A percentile compares a stretch with the other conserved stretches of the same genome.
These are phyloP conservation scores for Lactifluus pinguis DNA, from an alignment of 768 basidiomycete genomes.

Conservation along the genomic window DNA sequence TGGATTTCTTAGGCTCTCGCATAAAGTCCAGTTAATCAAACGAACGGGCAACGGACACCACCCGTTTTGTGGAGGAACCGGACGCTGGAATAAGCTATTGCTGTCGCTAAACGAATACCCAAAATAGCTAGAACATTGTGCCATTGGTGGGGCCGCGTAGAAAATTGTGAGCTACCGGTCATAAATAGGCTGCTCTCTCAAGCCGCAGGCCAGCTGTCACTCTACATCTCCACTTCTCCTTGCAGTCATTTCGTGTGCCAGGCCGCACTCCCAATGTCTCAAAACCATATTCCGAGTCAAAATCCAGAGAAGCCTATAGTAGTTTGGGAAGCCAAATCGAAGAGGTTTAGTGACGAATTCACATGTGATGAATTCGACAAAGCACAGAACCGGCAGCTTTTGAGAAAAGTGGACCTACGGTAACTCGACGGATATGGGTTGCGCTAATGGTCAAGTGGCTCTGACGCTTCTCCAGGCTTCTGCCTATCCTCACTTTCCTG, in stretches of 20 bases:
- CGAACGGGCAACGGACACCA: not conserved
- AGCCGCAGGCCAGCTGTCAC: not conserved
- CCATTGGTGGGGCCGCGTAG: no score
- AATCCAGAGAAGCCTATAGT: not conserved
- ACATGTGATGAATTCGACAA: not conserved
- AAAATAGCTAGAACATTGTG: no score
- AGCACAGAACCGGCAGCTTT: slow-evolving; percentile 2
- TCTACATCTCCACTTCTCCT: not conserved
- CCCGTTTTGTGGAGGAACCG: not conserved
- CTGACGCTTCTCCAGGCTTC: slow-evolving; percentile 22
- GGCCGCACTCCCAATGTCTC: not conserved
- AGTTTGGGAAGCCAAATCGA: not conserved
- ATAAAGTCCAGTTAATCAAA: not conserved
- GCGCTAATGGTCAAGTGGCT: not conserved
- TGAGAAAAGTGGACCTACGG: slow-evolving; percentile 16
- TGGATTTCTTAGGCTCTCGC: not conserved
- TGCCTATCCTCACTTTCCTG: slow-evolving; percentile 34
- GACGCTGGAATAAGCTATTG: not conserved
- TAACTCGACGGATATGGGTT: not conserved
- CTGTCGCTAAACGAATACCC: not conserved
- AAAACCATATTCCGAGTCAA: not conserved
- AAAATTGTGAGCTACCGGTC: no score
- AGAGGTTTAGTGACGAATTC: not conserved
- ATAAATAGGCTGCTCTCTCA: no score
- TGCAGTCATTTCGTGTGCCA: not conserved